These are phyloP conservation scores for Leccinum laetum DNA, from an alignment of 1,284 basidiomycete genomes.

Conservation along the genomic window DNA sequence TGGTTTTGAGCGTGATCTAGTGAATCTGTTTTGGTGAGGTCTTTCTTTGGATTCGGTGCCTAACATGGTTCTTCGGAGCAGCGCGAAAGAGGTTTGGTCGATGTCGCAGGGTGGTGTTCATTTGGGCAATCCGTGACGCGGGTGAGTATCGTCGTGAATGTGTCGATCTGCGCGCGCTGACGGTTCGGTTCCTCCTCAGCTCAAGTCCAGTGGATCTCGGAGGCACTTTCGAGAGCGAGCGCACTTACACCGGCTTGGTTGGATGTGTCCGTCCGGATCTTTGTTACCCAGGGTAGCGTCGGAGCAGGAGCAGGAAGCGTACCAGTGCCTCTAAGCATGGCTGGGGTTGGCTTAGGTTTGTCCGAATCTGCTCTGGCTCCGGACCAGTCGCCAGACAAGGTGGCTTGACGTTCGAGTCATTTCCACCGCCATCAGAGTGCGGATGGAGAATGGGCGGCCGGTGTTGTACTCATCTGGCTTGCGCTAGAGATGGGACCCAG, in stretches of 20 bases:
- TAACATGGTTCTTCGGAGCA: slow-evolving; percentile 20
- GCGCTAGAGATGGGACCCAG: slow-evolving; percentile 60
- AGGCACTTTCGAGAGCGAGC: slow-evolving; percentile 18
- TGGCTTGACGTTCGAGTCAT: slow-evolving; percentile 5
- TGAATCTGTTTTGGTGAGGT: slow-evolving; percentile 18
- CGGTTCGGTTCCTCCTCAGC: slow-evolving; percentile 10
- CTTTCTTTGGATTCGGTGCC: background rate
- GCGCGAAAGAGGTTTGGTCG: slow-evolving; percentile 19
- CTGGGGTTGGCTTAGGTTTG: background rate
- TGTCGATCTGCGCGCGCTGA: background rate
- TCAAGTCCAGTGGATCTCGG: slow-evolving; percentile 36
- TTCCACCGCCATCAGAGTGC: slow-evolving; percentile 8
- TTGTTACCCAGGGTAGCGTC: slow-evolving; percentile 27
- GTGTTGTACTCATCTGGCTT: slow-evolving; percentile 13
- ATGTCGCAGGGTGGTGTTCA: slow-evolving; percentile 35
- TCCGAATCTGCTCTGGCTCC: slow-evolving; percentile 4
- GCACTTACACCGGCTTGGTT: slow-evolving; percentile 23
- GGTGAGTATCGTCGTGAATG: slow-evolving; percentile 24
- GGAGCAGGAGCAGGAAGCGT: background rate
- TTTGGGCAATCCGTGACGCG: slow-evolving; percentile 40
- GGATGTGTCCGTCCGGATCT: slow-evolving; percentile 34
- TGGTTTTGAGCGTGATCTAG: slow-evolving; percentile 40
- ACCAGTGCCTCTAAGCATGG: slow-evolving; percentile 1
- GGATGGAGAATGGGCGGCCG: slow-evolving; percentile 23
- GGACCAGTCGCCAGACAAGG: slow-evolving; percentile 17